Base-by-base conservation (phyloP, 2,329 filamentous ascomycete genomes). In the Neonectria ditissima region DNA sequence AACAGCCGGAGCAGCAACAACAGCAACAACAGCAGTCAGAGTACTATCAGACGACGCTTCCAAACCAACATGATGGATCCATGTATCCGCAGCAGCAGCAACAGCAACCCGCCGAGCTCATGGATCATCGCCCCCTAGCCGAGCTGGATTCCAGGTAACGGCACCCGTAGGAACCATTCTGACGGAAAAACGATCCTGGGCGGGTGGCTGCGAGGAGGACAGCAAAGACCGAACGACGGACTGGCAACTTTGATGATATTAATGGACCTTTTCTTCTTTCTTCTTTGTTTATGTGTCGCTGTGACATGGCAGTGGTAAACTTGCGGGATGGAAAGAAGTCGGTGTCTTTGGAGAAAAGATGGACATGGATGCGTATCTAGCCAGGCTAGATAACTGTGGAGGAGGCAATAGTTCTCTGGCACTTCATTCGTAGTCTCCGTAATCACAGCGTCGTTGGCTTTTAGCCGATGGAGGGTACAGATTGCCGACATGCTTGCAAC, bases 81-180 rank as follows among this genome's bases (percentile, higher is more conserved):
- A 22, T 32, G 20, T 26, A 52, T 16, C 30, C 30, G 14, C 44
- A 24, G 5, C 24, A 57, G 4, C 30, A 48, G 22, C 44, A 47
- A 20, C 37, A 26, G 22, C 48, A 54, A 14, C 60, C 60, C 0
- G 51, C 51, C 14, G 55, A 66, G 32, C 53, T 63, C 11, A 55
- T 50, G 60, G 60, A 37, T 22, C 48, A 54, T 4, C 59, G 16
- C 10, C 26, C 30, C 1, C 60, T 56, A 22, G 53, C 50, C n/a
- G 64, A 66, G 24, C 37, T 66, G 16, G 53, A 61, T 28, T 22
- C 43, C 8, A 56, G 43, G 10, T 9, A 6, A 5, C 13, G 7
- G 20, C 3, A 18, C 3, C 13, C 30, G 4, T 26, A 20, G 34
- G 34, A 16, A 13, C 14, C 11, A 26, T 37, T 11, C 2, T 5